phyloP scores from a whole-genome alignment of 305 asterid genomes.

The Fraxinus platypoda region DNA sequence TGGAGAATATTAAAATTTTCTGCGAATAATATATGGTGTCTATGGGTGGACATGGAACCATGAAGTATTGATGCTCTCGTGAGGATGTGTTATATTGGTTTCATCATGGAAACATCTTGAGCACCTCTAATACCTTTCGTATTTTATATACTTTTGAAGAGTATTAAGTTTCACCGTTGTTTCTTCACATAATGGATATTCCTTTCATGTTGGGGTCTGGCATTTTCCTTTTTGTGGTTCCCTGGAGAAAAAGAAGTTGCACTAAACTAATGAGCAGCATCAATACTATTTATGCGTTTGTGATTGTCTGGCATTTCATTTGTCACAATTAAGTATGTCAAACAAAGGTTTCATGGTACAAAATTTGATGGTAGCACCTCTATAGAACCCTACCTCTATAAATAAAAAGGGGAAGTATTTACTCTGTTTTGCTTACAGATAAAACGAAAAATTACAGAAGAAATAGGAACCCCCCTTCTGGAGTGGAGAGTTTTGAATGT shows the following conservation, averaged over 20 bases:
- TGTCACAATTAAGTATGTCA: conserved; percentile 19
- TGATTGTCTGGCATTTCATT: conserved; percentile 18
- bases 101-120: conserved; percentile 18
- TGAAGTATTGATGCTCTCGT: conserved; percentile 37
- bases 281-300: conserved; percentile 20
- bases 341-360: conserved; percentile 7
- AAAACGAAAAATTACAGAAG: not conserved
- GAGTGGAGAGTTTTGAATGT: not conserved
- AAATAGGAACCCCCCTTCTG: not conserved
- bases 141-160: conserved; percentile 11
- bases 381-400: not conserved
- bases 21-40: conserved; percentile 2
- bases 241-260: conserved; percentile 25
- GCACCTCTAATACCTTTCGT: conserved; percentile 18
- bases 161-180: conserved; percentile 35
- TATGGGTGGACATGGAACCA: conserved; percentile 22
- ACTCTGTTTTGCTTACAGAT: not conserved
- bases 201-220: conserved; percentile 33
- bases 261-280: conserved; percentile 27
- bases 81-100: conserved; percentile 14
- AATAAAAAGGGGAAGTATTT: conserved; percentile 6
- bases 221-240: conserved; percentile 32
- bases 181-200: conserved; percentile 56
- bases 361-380: conserved; percentile 11
- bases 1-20: conserved; percentile 31